Percentiles rank a stretch among this genome's conserved stretches.
Conservation (phyloP, 2,329 filamentous ascomycete species). For the Pestalotiopsis sp. region DNA sequence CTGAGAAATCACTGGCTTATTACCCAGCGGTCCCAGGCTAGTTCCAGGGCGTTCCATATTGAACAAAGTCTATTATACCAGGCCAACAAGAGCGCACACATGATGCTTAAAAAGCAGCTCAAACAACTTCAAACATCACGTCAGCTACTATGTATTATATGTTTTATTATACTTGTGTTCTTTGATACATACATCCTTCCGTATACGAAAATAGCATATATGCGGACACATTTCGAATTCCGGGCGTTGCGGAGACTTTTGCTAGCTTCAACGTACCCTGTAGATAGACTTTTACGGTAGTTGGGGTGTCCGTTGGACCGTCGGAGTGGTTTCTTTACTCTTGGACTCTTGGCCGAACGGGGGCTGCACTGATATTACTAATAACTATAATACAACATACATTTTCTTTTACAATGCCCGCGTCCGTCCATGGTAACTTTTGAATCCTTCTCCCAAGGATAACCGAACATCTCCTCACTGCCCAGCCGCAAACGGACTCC, state of each 20-base stretch:
- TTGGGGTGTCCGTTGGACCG: not conserved
- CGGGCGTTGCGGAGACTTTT: not conserved
- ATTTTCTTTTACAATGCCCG: not conserved
- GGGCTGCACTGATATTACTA: not conserved
- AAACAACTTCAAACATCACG: too few species aligned
- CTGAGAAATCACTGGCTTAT: not conserved
- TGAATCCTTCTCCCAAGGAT: not conserved
- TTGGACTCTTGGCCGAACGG: not conserved
- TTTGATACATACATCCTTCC: too few species aligned
- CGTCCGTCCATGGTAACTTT: not conserved
- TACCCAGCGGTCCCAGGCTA: not conserved
- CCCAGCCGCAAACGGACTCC: constrained; percentile 32
- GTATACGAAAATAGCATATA: too few species aligned
- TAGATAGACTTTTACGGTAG: not conserved
- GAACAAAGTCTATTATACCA: not conserved
- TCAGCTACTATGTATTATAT: too few species aligned
- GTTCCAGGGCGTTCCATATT: not conserved
- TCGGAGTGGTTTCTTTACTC: not conserved
- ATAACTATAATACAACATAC: not conserved
- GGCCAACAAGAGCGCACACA: not conserved
- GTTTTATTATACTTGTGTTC: too few species aligned
- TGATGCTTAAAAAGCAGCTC: not conserved
- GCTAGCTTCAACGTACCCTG: not conserved
- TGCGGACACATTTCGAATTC: too few species aligned
- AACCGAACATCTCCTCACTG: constrained; percentile 9